phyloP scores from a whole-genome alignment of 495 filamentous ascomycete genomes.

The Aspergillus nidulans region DNA sequence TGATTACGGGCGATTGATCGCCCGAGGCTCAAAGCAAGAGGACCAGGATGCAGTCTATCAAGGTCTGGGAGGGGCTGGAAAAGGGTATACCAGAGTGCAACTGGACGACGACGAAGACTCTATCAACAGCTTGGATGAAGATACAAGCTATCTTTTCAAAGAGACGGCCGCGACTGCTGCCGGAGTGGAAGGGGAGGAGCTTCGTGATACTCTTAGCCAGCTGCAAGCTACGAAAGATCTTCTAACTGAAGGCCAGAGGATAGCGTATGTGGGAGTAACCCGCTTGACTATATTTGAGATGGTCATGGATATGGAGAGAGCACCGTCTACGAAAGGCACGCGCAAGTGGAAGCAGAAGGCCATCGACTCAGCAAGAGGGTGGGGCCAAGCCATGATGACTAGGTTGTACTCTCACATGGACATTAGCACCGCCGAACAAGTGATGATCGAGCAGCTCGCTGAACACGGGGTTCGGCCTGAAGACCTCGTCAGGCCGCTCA shows the following conservation, averaged over 20 bases:
- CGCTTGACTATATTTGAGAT: constrained; percentile 74
- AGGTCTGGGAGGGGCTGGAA: constrained; percentile 79
- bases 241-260: constrained; percentile 89
- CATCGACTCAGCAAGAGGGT: constrained; percentile 82
- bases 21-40: constrained; percentile 66
- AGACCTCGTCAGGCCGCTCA: constrained; percentile 79
- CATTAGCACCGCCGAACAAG: constrained; percentile 78
- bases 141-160: constrained; percentile 93
- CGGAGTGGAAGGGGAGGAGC: constrained; percentile 70
- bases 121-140: constrained; percentile 93
- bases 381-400: constrained; percentile 96
- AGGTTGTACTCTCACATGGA: constrained; percentile 95
- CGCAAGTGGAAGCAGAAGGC: constrained; percentile 68
- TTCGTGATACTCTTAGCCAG: constrained; percentile 79
- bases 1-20: constrained; percentile 83
- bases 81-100: constrained; percentile 89
- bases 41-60: constrained; percentile 68
- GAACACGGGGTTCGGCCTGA: constrained; percentile 82
- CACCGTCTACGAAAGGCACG: constrained; percentile 48
- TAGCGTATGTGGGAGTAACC: constrained; percentile 91
- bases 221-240: constrained; percentile 95
- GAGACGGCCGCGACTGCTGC: constrained; percentile 54
- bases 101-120: constrained; percentile 93
- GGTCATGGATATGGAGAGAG: constrained; percentile 57
- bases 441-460: constrained; percentile 97